Evolutionary conservation across 129 eudicot genomes (phyloP), one percentile per base, ranked within the genome.

Genomic region (Heracleum sosnowskyi): DNA sequence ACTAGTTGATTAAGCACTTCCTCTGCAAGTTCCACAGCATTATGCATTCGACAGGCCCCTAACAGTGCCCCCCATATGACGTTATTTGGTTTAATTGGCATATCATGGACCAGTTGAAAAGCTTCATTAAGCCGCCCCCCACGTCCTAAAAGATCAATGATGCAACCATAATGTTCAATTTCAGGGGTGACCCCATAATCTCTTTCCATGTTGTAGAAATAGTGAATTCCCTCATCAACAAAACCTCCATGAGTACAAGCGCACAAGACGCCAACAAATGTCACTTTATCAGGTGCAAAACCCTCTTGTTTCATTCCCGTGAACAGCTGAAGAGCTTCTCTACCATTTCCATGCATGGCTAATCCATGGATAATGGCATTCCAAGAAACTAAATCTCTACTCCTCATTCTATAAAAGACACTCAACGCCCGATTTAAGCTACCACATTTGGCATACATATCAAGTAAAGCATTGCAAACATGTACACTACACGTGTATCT

Each of bases 381-480:
- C 97, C 98, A 95, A 7, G 98, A 91, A 17, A 95, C 94, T 63
- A 90, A 83, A 85, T 95, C 96, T 90, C 88, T 91, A 76, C 68
- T 84, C 31, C 40, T 22, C 87, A 88, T 91, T 10, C 60, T 51
- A 13, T 88, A 77, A 74, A 91, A 91, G 35, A 91, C 75, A 18
- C 42, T 44, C 41, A 87, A 88, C 8, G 98, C 94, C 45, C 45
- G 79, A 40, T 87, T 86, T 84, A 95, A 81, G 80, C 81, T 73
- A n/a, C 98, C 98, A 83, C 98, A 95, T 64, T 95, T 95, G 1
- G 90, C 90, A 83, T 95, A 91, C 98, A 95, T 95, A 80, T 95
- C 96, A 57, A 95, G 35, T 57, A 95, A 79, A 0, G 97, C 96
- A 57, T 95, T 95, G 24, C 79, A 74, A 11, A 90, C 83, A 22